Percentiles rank a stretch among this genome's conserved stretches.
Evolutionary conservation across 2,329 filamentous ascomycete species (phyloP).

Genomic region (Tricladium varicosporioides): DNA sequence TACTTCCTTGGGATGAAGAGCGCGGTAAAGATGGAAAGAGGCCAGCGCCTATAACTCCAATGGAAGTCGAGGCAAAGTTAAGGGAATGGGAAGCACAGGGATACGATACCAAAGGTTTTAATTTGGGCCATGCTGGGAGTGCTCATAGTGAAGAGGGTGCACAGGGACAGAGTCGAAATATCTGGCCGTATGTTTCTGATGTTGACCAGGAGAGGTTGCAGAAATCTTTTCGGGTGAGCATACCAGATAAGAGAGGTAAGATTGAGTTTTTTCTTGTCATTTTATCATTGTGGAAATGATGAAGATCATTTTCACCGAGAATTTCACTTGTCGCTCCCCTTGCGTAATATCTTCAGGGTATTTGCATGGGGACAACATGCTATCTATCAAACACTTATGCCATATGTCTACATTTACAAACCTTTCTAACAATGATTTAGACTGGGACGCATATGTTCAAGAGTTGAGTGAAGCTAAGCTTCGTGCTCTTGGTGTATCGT

Average conservation of each 20-base stretch:
- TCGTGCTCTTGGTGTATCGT: slow-evolving; percentile 82
- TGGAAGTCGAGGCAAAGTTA: slow-evolving; percentile 61
- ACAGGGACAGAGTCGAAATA: slow-evolving; percentile 58
- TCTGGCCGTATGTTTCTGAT: slow-evolving; percentile 65
- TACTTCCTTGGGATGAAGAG: slow-evolving; percentile 65
- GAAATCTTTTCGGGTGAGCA: slow-evolving; percentile 56
- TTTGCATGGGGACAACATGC: neutral
- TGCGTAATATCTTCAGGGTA: neutral
- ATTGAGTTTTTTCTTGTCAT: slow-evolving; percentile 2
- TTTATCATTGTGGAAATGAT: neutral
- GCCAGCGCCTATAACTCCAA: slow-evolving; percentile 51
- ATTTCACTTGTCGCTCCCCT: neutral
- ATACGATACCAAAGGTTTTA: slow-evolving; percentile 68
- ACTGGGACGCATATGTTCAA: slow-evolving; percentile 77
- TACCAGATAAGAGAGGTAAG: slow-evolving; percentile 51
- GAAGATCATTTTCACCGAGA: neutral
- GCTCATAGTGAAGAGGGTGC: slow-evolving; percentile 19
- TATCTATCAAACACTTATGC: neutral
- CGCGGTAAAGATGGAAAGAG: slow-evolving; percentile 56
- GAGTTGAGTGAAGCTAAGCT: slow-evolving; percentile 89
- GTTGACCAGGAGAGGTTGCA: slow-evolving; percentile 53
- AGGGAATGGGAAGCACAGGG: slow-evolving; percentile 66
- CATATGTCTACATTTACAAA: neutral
- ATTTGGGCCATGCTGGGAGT: slow-evolving; percentile 50
- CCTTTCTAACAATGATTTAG: slow-evolving; percentile 17